These are phyloP conservation scores for Lablab purpureus DNA, from an alignment of 306 rosid species.

Conservation along the genomic window DNA sequence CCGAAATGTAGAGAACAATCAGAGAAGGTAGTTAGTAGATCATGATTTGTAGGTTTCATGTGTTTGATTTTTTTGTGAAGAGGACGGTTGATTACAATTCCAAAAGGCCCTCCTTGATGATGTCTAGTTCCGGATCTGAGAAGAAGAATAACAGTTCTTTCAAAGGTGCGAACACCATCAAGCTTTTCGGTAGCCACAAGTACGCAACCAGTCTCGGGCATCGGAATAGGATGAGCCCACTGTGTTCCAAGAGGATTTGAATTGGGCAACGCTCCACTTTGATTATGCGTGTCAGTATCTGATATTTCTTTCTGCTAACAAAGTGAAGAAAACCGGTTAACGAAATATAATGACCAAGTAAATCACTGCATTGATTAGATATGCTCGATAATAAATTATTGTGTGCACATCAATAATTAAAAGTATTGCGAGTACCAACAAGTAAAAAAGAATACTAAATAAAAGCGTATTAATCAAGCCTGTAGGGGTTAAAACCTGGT, in stretches of 20 bases:
- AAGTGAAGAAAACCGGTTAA: conserved; percentile 37
- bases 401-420: conserved; percentile 29
- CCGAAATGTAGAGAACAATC: conserved; percentile 91
- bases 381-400: conserved; percentile 4
- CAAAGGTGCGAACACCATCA: conserved; percentile 89
- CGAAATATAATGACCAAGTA: conserved; percentile 27
- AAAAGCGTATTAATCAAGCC: conserved; percentile 16
- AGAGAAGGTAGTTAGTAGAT: conserved; percentile 86
- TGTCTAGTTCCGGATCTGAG: conserved; percentile 92
- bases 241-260: conserved; percentile 68
- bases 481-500: conserved; percentile 25
- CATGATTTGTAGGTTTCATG: conserved; percentile 86
- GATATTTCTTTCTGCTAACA: conserved; percentile 70
- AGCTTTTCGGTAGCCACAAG: conserved; percentile 97
- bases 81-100: conserved; percentile 91
- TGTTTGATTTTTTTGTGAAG: conserved; percentile 87
- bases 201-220: conserved; percentile 95
- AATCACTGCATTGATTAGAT: conserved; percentile 30
- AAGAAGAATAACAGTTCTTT: conserved; percentile 90
- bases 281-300: conserved; percentile 58
- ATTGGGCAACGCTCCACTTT: conserved; percentile 55
- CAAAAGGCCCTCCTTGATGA: conserved; percentile 95
- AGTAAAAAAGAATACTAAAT: conserved; percentile 8
- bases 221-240: conserved; percentile 98
- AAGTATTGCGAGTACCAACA: conserved; percentile 25